Base-by-base conservation (phyloP, 805 yeast species). In the Huiozyma sinensis region DNA sequence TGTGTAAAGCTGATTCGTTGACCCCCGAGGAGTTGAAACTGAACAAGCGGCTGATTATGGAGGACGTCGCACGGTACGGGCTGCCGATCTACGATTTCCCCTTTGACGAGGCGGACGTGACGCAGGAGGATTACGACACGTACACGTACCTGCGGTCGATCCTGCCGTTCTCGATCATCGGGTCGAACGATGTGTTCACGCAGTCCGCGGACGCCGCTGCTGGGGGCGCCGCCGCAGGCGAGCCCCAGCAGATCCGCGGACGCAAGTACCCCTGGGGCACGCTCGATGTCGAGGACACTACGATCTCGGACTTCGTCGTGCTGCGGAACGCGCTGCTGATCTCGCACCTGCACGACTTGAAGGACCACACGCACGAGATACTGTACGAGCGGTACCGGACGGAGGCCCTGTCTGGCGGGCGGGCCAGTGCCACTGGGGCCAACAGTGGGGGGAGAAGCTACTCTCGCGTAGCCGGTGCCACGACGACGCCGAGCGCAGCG, bases 301-400 rank as follows among this genome's bases (percentile, higher is more conserved):
- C 81, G 44, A 72, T 76, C 49, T 81, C 87, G 50, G 96, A 88
- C 64, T 83, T 88, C 60, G 76, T 85, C 38, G 75, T 83, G 36
- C 71, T 88, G 62, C 79, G 88, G 61, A 86, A 85, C 56, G 77
- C 88, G 4, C 68, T 88, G 47, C 73, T 88, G 56, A 82, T 84
- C 55, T 79, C 92, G 12, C 95, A 87, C 65, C 73, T 88, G 64
- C 81, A 81, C 60, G 96, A 88, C 59, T 77, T 88, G 64, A 86
- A 86, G 66, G 96, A 88, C 55, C 73, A 76, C 56, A 88, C 97
- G 6, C 94, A 84, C 61, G 95, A 87, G 60, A 74, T 80, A 36
- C 68, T 88, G 50, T 88, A 88, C 63, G 97, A 88, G 64, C 81
- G 79, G 59, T 88, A 88, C 66, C 81, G 97, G 72, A 84, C 95